These are phyloP conservation scores for Apophysomyces trapeziformis DNA, from an alignment of 371 early-diverging fungal genomes.

Conservation along the genomic window DNA sequence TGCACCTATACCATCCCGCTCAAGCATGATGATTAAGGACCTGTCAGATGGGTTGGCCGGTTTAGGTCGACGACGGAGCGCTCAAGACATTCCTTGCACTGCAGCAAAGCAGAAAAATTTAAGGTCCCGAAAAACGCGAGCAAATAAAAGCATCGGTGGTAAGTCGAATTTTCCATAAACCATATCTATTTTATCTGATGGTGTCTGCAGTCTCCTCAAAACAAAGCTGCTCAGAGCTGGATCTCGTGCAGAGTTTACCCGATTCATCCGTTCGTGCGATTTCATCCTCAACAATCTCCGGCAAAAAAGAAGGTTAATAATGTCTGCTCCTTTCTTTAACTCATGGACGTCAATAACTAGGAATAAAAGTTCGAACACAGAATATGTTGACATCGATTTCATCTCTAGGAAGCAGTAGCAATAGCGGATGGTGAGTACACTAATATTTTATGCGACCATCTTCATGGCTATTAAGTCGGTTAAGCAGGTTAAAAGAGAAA, in stretches of 20 bases:
- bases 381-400: conserved; percentile 33
- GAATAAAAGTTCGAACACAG: conserved; percentile 33
- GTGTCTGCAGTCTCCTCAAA: conserved; percentile 9
- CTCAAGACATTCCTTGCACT: conserved; percentile 21
- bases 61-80: conserved; percentile 33
- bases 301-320: conserved; percentile 16
- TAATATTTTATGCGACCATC: no score
- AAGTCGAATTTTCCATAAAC: not conserved
- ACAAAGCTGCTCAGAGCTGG: conserved; percentile 45
- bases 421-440: not conserved
- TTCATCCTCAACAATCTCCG: conserved; percentile 3
- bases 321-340: not conserved
- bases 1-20: conserved; percentile 32
- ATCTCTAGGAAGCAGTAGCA: conserved; percentile 15
- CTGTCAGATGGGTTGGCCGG: conserved; percentile 33
- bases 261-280: not conserved
- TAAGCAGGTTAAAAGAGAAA: no score
- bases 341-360: conserved; percentile 12
- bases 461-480: no score
- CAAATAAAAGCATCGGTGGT: conserved; percentile 13
- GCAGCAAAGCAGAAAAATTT: conserved; percentile 10
- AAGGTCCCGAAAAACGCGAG: conserved; percentile 14
- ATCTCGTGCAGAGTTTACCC: conserved; percentile 27
- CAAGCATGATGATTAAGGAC: conserved; percentile 36
- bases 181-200: not conserved